Conservation (phyloP, 2,329 filamentous ascomycete genomes). For the Nemania sp. region DNA sequence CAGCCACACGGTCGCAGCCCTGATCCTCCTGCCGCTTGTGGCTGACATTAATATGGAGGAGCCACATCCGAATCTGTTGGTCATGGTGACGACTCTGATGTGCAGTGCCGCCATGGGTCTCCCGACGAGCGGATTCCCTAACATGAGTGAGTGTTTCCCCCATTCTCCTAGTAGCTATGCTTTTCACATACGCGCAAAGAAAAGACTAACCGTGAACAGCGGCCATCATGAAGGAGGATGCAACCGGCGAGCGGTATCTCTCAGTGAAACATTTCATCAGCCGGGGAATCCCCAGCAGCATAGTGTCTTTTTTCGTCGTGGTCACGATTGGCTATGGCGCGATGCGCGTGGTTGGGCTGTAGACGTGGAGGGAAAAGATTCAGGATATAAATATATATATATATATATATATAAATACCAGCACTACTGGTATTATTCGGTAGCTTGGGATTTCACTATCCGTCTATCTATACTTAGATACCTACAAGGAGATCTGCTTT, state of each 20-base stretch:
- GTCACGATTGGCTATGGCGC: conserved; percentile 88
- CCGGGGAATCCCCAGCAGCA: conserved; percentile 83
- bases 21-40: conserved; percentile 93
- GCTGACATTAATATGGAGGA: conserved; percentile 87
- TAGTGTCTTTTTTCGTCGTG: conserved; percentile 80
- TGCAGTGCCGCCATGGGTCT: conserved; percentile 97
- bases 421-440: too few species aligned
- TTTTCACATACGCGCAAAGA: neutral
- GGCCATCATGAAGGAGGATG: conserved; percentile 99
- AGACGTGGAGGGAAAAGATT: neutral
- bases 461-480: too few species aligned
- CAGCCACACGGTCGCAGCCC: conserved; percentile 91
- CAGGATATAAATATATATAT: too few species aligned
- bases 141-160: conserved; percentile 82
- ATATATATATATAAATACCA: too few species aligned
- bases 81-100: conserved; percentile 96
- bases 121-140: conserved; percentile 95
- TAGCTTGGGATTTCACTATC: too few species aligned
- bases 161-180: neutral
- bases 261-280: conserved; percentile 94
- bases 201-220: conserved; percentile 44
- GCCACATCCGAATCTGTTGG: conserved; percentile 90
- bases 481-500: too few species aligned
- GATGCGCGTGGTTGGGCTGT: conserved; percentile 67
- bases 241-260: conserved; percentile 89